A percentile compares a stretch with the other conserved stretches of the same genome.
Evolutionary conservation across 345 rosid genomes (phyloP).

Genomic region (Eucalyptus regnans): DNA sequence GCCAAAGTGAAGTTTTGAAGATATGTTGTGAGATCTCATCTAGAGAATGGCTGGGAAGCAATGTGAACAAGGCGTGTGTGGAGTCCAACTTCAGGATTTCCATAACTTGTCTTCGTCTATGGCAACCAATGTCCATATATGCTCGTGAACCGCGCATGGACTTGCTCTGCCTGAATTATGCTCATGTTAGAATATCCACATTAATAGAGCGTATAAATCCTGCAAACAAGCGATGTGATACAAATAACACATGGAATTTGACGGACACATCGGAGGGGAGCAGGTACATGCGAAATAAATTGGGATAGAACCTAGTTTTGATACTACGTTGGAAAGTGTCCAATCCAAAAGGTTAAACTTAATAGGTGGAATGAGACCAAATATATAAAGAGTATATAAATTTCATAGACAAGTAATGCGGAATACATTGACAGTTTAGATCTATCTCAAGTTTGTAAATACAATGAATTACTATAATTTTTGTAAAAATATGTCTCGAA

Average conservation of each 20-base stretch:
- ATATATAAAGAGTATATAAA: not conserved
- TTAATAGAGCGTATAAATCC: not conserved
- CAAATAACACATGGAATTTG: not conserved
- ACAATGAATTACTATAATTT: not conserved
- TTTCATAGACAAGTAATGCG: not conserved
- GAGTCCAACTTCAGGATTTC: not conserved
- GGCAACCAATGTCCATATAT: not conserved
- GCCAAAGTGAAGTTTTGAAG: not conserved
- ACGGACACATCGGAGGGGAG: accelerated
- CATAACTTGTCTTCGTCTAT: not conserved
- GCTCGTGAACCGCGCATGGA: not conserved
- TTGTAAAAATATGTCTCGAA: not conserved
- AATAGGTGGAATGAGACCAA: not conserved
- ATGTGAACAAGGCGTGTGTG: not conserved
- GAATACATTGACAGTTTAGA: not conserved
- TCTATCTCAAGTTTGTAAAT: not conserved
- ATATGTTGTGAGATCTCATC: not conserved
- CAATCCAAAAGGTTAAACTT: not conserved
- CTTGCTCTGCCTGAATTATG: not conserved
- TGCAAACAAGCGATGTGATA: not conserved
- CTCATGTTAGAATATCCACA: not conserved
- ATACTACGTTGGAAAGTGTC: not conserved
- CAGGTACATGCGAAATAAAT: not conserved
- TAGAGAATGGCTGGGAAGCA: not conserved
- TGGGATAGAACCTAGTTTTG: not conserved